Evolutionary conservation across 2,329 filamentous ascomycete genomes (phyloP), one percentile per base, ranked within the genome.

Genomic region (Fusarium sp.): DNA sequence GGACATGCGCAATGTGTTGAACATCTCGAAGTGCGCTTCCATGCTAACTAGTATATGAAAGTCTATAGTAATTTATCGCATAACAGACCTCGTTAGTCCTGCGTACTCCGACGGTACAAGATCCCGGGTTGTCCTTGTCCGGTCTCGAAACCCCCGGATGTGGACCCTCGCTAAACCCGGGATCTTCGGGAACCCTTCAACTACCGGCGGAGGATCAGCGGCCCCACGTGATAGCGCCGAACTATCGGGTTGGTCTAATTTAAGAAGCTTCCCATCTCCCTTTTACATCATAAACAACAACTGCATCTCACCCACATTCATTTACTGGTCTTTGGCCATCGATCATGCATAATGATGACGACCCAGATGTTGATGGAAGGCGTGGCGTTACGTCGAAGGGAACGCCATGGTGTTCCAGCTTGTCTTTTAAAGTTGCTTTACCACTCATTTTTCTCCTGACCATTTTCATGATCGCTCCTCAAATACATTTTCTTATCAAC

Each of bases 401-500:
- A 8, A 10, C 56, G 21, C 34, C 65, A 9, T 55, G 64, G 61
- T 70, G 60, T 38, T 57, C 62, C 8, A 60, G 59, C 26, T 53
- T 28, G 6, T 19, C 49, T 47, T 52, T 69, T 45, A 72, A 68
- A 56, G 26, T 69, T 20, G 59, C 47, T 5, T 46, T 59, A 9
- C 63, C 71, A 4, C 38, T 73, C 32, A 21, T 72, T 24, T 24
- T 53, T 17, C 5, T 69, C n/a, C 20, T 72, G 20, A 68, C 67
- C 2, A 34, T 73, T 5, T 62, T 57, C 14, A 51, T 72, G 9
- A 52, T 72, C 20, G 58, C 40, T 5, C 54, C 69, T 12, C 56
- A 68, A 1, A 19, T 73, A 15, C 39, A 50, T 4, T 59, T 65
- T 28, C 26, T 61, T 3, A 21, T 63, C n/a, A 49, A 50, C 4